phyloP scores from a whole-genome alignment of 2,329 filamentous ascomycete genomes.

The Neonectria faginata region DNA sequence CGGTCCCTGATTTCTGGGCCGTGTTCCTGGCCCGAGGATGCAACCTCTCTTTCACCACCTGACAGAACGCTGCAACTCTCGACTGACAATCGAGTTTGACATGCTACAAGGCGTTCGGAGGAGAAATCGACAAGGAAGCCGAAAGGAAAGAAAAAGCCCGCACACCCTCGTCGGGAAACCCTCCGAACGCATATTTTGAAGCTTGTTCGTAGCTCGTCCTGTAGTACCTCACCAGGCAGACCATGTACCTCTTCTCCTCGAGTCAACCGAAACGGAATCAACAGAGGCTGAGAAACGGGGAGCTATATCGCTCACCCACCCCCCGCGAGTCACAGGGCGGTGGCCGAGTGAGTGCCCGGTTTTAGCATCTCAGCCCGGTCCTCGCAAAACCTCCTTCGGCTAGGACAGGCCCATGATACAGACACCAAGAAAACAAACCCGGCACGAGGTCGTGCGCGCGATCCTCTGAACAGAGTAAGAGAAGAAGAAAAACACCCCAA shows the following conservation, averaged over 20 bases:
- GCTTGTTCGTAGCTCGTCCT: conserved; percentile 5
- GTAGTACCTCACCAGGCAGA: conserved; percentile 19
- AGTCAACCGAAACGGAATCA: conserved; percentile 2
- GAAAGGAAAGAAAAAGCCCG: background rate
- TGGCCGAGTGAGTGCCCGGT: conserved; percentile 6
- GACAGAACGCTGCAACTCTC: background rate
- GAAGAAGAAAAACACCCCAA: background rate
- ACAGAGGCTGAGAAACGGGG: background rate
- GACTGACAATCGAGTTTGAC: conserved; percentile 17
- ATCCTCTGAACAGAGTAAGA: background rate
- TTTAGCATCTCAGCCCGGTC: conserved; percentile 3
- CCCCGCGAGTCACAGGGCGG: conserved; percentile 5
- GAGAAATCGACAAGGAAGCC: background rate
- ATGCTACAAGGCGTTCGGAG: conserved; percentile 7
- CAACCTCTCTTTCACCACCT: conserved; percentile 23
- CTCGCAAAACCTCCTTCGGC: conserved; percentile 10
- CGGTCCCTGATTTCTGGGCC: conserved; percentile 12
- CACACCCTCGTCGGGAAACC: conserved; percentile 14
- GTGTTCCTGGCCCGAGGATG: background rate
- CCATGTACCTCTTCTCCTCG: conserved; percentile 14
- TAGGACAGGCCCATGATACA: conserved; percentile 11
- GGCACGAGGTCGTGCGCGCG: conserved; percentile 11
- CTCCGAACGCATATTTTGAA: conserved; percentile 22
- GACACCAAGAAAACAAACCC: background rate
- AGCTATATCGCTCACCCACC: conserved; percentile 4